A percentile compares a stretch with the other conserved stretches of the same genome.
Conservation (phyloP, 1,284 basidiomycete species). For the Irpex sp. region DNA sequence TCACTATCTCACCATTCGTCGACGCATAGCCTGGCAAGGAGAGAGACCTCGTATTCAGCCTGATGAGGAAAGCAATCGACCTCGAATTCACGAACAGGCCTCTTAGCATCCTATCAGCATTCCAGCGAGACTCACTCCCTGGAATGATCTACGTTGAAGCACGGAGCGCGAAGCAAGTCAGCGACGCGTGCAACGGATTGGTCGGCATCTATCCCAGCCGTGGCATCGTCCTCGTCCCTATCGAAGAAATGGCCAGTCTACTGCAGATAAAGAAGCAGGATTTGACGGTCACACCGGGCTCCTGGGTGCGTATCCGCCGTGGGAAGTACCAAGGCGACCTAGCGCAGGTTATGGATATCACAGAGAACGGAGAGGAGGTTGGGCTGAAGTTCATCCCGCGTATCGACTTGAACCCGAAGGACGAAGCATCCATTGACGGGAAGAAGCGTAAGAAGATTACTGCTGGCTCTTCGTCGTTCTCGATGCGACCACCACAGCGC, state of each 20-base stretch:
- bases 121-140: slow-evolving; percentile 91
- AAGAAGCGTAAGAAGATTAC: slow-evolving; percentile 68
- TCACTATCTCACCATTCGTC: slow-evolving; percentile 7
- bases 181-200: slow-evolving; percentile 81
- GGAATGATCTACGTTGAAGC: slow-evolving; percentile 98
- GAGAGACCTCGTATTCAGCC: slow-evolving; percentile 87
- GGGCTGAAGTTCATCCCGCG: slow-evolving; percentile 94
- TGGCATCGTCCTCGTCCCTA: slow-evolving; percentile 84
- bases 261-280: slow-evolving; percentile 96
- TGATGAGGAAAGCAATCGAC: slow-evolving; percentile 89
- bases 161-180: slow-evolving; percentile 81
- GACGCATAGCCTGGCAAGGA: slow-evolving; percentile 76
- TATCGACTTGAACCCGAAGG: slow-evolving; percentile 91
- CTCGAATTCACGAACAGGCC: slow-evolving; percentile 73
- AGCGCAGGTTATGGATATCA: slow-evolving; percentile 91
- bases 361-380: slow-evolving; percentile 91
- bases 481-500: slow-evolving; percentile 82
- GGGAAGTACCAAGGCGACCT: slow-evolving; percentile 95
- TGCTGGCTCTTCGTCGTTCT: slow-evolving; percentile 34
- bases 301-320: slow-evolving; percentile 93
- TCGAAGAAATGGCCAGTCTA: slow-evolving; percentile 97
- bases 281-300: slow-evolving; percentile 77
- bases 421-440: slow-evolving; percentile 62
- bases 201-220: slow-evolving; percentile 87
- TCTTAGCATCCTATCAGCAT: slow-evolving; percentile 85